Base-by-base conservation (phyloP, 352 stramenopile genomes). In the Thraustochytrium aureum region DNA sequence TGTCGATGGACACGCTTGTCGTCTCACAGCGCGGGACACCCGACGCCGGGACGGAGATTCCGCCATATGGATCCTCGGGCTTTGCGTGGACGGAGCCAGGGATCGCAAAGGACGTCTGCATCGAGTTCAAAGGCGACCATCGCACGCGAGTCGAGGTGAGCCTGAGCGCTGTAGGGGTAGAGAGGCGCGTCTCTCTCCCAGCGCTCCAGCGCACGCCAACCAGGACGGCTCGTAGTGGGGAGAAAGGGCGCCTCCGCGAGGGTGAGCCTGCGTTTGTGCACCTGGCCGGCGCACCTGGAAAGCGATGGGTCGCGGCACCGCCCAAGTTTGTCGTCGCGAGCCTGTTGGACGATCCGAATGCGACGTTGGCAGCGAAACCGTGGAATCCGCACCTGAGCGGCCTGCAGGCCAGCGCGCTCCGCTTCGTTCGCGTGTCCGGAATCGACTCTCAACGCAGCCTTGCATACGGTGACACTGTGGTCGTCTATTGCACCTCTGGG, bases 81-180 rank as follows among this genome's bases (percentile, higher is more conserved):
- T 79, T 79, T 54, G 69, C 69, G 20, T 79, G 69, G 69, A 54
- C 30, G 10, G 37, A 73, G 26, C 52, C 69, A 4, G 22, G 17
- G n/a, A 56, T 45, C 37, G 37, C 3, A 6, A 41, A 54, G 30
- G 7, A 62, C 5, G 14, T 79, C 1, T 20, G 35, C 6, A n/a
- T 79, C 5, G 59, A 73, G 2, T 65, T 79, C 67, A 38, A 38
- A 12, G 69, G 69, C 50, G 38, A 79, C 37, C 47, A 64, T 26
- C 10, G 33, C 5, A 39, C 52, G 37, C 37, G n/a, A 17, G 64
- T 38, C 33, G 39, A 41, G n/a, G 64, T 74, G 42, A 45, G 67
- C 54, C 45, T 79, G n/a, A 73, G 26, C 6, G 3, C 43, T n/a
- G 61, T 79, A 50, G 69, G 69, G 5, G 14, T 10, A 12, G 69